Percentiles rank a stretch among this genome's conserved stretches.
These are phyloP conservation scores for Protomyces pachydermus DNA, from an alignment of 1,139 yeast genomes.

Conservation along the genomic window DNA sequence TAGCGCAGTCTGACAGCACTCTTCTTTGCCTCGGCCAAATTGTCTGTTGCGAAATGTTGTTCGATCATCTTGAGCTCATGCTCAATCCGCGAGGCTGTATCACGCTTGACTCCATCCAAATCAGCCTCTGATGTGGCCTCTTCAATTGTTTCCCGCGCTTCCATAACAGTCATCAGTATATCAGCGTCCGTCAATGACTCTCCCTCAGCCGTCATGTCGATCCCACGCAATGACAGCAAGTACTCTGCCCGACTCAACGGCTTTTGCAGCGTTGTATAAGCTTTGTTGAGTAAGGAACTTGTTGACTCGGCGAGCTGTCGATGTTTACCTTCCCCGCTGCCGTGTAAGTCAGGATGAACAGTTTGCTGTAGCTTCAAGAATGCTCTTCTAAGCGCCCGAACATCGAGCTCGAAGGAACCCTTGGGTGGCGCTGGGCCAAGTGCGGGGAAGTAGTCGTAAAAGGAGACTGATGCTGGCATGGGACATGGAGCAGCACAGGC, in stretches of 20 bases:
- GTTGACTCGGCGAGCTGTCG: conserved; percentile 32
- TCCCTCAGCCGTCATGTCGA: conserved; percentile 40
- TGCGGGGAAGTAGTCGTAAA: conserved; percentile 10
- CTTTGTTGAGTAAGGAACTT: conserved; percentile 63
- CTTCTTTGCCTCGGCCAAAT: conserved; percentile 56
- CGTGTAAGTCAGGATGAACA: conserved; percentile 68
- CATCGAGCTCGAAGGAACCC: conserved; percentile 57
- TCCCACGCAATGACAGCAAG: conserved; percentile 45
- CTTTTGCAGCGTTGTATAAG: conserved; percentile 62
- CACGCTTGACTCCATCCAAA: conserved; percentile 49
- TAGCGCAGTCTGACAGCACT: conserved; percentile 72
- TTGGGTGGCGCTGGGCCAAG: conserved; percentile 59
- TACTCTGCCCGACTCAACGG: conserved; percentile 70
- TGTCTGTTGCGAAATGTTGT: conserved; percentile 41
- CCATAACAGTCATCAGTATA: conserved; percentile 67
- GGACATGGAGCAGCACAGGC: conserved; percentile 9
- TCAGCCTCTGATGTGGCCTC: conserved; percentile 58
- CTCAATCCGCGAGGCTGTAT: conserved; percentile 53
- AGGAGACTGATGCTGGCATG: conserved; percentile 22
- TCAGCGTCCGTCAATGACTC: conserved; percentile 17
- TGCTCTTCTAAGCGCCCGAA: conserved; percentile 59
- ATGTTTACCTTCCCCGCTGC: conserved; percentile 39
- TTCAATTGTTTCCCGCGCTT: conserved; percentile 71
- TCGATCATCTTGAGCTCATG: conserved; percentile 43
- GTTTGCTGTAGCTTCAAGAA: conserved; percentile 65